Evolutionary conservation across 164 flowering plant species (phyloP).

Genomic region (Dillenia suffruticosa): DNA sequence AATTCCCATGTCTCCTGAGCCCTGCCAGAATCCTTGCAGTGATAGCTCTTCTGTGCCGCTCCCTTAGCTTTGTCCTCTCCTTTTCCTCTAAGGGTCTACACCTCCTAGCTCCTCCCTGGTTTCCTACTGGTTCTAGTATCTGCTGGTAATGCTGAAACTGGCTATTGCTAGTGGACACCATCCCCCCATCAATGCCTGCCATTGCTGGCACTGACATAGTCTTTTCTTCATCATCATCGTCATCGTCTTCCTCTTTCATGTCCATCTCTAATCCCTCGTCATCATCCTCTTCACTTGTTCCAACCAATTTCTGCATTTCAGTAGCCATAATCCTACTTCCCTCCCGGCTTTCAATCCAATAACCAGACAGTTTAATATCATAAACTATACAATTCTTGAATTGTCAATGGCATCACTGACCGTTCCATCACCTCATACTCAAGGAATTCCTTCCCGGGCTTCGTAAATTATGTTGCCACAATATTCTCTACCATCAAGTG

Average conservation of each 20-base stretch:
- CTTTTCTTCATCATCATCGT: slow-evolving; percentile 41
- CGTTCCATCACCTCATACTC: neutral
- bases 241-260: slow-evolving; percentile 75
- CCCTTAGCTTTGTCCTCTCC: slow-evolving; percentile 92
- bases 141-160: slow-evolving; percentile 41
- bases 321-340: slow-evolving; percentile 28
- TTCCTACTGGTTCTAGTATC: slow-evolving; percentile 38
- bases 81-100: slow-evolving; percentile 88
- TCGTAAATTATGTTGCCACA: neutral
- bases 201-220: slow-evolving; percentile 18
- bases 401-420: neutral
- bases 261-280: slow-evolving; percentile 78
- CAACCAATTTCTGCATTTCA: slow-evolving; percentile 54
- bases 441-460: neutral
- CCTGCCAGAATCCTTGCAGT: slow-evolving; percentile 93
- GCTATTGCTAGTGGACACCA: slow-evolving; percentile 20
- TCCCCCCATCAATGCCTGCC: slow-evolving; percentile 32
- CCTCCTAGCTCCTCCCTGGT: slow-evolving; percentile 52
- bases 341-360: neutral
- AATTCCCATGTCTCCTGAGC: slow-evolving; percentile 92
- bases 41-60: slow-evolving; percentile 86
- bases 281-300: slow-evolving; percentile 75
- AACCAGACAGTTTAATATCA: neutral
- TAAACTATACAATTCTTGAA: neutral
- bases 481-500: neutral